Evolutionary conservation across 192 early-diverging fungal genomes (phyloP).

Genomic region (Physocladia obscura): DNA sequence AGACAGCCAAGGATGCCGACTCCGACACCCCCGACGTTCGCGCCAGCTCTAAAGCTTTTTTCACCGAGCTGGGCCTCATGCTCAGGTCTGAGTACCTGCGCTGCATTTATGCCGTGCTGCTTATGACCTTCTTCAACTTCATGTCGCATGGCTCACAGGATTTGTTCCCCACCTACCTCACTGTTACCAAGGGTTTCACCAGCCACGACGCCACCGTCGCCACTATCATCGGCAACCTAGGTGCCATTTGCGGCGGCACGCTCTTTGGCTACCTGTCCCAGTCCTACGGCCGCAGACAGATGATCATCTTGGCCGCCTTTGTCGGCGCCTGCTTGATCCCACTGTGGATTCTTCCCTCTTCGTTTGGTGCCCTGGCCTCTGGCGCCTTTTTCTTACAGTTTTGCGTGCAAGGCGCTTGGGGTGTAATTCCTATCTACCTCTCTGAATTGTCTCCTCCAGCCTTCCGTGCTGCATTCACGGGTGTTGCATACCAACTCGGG

Average conservation of each 20-base stretch:
- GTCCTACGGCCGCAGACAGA: conserved; percentile 62
- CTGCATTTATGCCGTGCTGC: conserved; percentile 50
- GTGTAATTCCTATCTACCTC: conserved; percentile 69
- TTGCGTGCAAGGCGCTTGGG: conserved; percentile 61
- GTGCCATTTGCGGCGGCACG: conserved; percentile 70
- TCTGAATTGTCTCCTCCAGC: conserved; percentile 67
- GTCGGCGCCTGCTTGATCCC: conserved; percentile 65
- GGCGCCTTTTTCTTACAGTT: conserved; percentile 57
- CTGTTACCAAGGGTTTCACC: conserved; percentile 52
- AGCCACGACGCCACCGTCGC: conserved; percentile 55
- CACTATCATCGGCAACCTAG: conserved; percentile 59
- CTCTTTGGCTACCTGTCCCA: conserved; percentile 70
- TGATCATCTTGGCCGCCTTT: conserved; percentile 52
- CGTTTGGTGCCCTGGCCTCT: conserved; percentile 25
- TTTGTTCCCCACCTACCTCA: conserved; percentile 70
- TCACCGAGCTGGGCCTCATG: background rate
- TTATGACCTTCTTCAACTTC: conserved; percentile 73
- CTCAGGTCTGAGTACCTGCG: conserved; percentile 57
- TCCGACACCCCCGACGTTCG: conserved; percentile 27
- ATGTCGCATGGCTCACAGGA: conserved; percentile 69
- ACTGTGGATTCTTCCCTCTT: conserved; percentile 60
- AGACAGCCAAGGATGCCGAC: conserved; percentile 58
- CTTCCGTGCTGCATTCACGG: conserved; percentile 69
- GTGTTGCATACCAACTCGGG: conserved; percentile 74
- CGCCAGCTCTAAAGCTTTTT: conserved; percentile 9